phyloP scores from a whole-genome alignment of 2,329 filamentous ascomycete genomes.

The Elsinoe arachidis region DNA sequence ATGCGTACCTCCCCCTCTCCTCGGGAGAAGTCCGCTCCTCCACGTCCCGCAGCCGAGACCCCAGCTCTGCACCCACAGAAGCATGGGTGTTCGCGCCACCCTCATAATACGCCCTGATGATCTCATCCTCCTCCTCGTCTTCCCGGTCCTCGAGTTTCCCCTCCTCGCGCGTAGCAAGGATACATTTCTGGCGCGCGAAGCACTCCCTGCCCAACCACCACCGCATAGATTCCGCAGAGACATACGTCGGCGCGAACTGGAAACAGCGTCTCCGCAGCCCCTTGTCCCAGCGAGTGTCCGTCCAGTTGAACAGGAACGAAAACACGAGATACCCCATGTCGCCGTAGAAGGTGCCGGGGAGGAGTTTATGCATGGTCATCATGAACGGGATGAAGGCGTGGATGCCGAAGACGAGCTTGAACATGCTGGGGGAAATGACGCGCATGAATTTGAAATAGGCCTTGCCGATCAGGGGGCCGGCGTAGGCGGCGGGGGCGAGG shows the following conservation, averaged over 20 bases:
- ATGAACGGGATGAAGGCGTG: conserved; percentile 90
- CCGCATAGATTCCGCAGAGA: conserved; percentile 80
- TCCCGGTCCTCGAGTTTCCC: conserved; percentile 52
- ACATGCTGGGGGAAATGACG: conserved; percentile 64
- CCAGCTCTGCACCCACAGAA: background rate
- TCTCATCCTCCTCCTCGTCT: conserved; percentile 35
- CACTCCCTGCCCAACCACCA: conserved; percentile 92
- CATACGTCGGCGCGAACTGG: conserved; percentile 84
- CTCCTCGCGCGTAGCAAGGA: conserved; percentile 69
- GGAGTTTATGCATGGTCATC: conserved; percentile 67
- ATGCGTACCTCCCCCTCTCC: conserved; percentile 46
- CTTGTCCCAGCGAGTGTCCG: conserved; percentile 74
- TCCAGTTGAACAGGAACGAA: conserved; percentile 82
- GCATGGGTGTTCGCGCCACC: conserved; percentile 13
- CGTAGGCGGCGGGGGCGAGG: conserved; percentile 82
- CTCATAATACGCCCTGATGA: conserved; percentile 29
- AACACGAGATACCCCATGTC: conserved; percentile 83
- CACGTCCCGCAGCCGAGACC: conserved; percentile 2
- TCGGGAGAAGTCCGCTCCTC: conserved; percentile 14
- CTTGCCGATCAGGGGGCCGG: conserved; percentile 74
- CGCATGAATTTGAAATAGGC: conserved; percentile 91
- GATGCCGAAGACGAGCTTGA: conserved; percentile 78
- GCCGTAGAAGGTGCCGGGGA: conserved; percentile 64
- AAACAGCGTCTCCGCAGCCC: conserved; percentile 75
- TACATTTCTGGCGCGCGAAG: conserved; percentile 78